Base-by-base conservation (phyloP, 768 basidiomycete genomes). In the Amanita pseudoporphyria region DNA sequence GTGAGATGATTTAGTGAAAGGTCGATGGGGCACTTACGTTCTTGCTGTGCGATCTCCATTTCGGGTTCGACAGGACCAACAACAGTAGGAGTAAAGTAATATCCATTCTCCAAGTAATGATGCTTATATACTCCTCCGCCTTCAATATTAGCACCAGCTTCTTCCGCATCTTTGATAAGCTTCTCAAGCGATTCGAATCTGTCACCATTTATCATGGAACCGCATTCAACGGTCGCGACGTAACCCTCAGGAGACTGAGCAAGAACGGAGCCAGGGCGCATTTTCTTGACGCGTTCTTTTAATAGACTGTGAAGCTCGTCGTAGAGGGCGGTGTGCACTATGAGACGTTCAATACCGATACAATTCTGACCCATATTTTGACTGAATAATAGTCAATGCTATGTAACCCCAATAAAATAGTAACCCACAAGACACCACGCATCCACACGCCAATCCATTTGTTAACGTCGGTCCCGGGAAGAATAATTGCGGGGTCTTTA, bases 321-420 rank as follows among this genome's bases (percentile, higher is more conserved):
- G 57, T 93, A 86, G 58, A 90, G 84, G 0, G 73, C 73, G 0
- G 69, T 61, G 58, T 93, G 92, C 32, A 98, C 90, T 40, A 98
- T 77, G 55, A 98, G 76, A 2, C 93, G 80, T 64, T 99, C 95
- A 54, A 94, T 88, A 31, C 94, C 95, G 58, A 99, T 95, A 64
- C 95, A 99, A 59, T 97, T 97, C 68, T 97, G 95, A 18, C 94
- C 94, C 45, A 79, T 78, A 52, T 91, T 90, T 71, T 93, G 92
- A 72, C 91, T 93, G 59, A 22, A 41, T 14, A 36, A 49, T 33
- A 41, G 31, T 7, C 47, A 31, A 51, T 6, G 40, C 13, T 33
- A 7, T 45, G 16, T 16, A 6, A 5, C 13, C 38, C 36, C 19
- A 16, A 18, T 5, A 35, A 6, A 12, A 42, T 39, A 49, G 38